Base-by-base conservation (phyloP, 2,329 filamentous ascomycete species). In the Daldinia sp. region DNA sequence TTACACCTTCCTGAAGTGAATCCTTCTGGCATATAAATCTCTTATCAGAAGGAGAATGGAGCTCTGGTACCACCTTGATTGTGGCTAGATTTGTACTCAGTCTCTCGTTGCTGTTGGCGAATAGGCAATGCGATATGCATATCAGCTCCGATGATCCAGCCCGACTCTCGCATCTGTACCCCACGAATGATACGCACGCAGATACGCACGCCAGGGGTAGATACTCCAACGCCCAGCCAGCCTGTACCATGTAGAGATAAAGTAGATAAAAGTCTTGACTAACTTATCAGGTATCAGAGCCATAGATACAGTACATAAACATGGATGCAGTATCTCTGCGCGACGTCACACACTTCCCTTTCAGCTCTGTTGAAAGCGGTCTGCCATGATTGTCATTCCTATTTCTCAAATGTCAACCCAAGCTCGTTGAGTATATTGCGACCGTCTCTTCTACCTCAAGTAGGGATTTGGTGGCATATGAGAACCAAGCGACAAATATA, bases 31-130 rank as follows among this genome's bases (percentile, higher is more conserved):
- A 15, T 39, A 20, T 23, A 30, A 26, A 18, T 57, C 28, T 18
- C 63, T 67, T 70, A 67, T 70, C 64, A 65, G 56, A 56, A 41
- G 55, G 13, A 63, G 59, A 60, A n/a, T 33, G n/a, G 51, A 6
- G n/a, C 13, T 54, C 39, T 20, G 20, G 48, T 54, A 53, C 28
- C 26, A 54, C n/a, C n/a, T 37, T 18, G 46, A 37, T 37, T 54
- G 18, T 35, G 37, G 39, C 54, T 59, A 46, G 20, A 66, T 18
- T 28, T 54, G 44, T 54, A n/a, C 20, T 33, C 44, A 35, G 23
- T 46, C 39, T 39, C 44, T 2, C 20, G 6, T 37, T 20, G 28
- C 23, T 18, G 20, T 37, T 30, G 46, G 42, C 68, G 56, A 71
- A 71, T 71, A 12, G 42, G 60, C 35, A 46, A 20, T 23, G 53